Evolutionary conservation across 108 stramenopile genomes (phyloP), one percentile per base, ranked within the genome.

Genomic region (Nannochloropsis granulata): DNA sequence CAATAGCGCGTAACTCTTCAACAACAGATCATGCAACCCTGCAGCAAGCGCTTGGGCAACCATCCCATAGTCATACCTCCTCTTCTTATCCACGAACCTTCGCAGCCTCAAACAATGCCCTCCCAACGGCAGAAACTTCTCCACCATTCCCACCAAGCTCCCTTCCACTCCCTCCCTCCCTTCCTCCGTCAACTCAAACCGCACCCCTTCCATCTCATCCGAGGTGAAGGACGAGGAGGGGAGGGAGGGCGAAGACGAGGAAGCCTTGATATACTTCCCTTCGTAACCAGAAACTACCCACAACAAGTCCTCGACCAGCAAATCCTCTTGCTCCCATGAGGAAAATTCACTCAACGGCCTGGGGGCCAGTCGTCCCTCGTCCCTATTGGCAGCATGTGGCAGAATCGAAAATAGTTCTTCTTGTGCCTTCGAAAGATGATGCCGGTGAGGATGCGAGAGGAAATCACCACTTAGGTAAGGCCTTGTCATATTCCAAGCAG

Each of bases 11-110:
- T 95, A 96, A 24, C 96, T 94, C 82, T 92, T 83, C 80, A 97
- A 82, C 82, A 94, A 83, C 12, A 85, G 83, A 79, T 71, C 56
- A n/a, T 92, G 91, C 80, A 96, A 84, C 10, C 92, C 93, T 80
- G 94, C 94, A 56, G 93, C 94, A 23, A 97, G 91, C 1, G 95
- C 93, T 82, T 95, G 96, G 81, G 94, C 93, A 25, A 95, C 92
- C 24, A 87, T 84, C 13, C 96, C 96, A 84, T 92, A 94, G 85
- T 95, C 95, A 82, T 94, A 94, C 24, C 90, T 86, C 43, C 90
- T 84, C 24, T 90, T 90, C 24, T 89, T 83, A 12, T 83, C 80
- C 10, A 95, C 84, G 84, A 96, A 97, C 25, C 91, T 82, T 43
- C 91, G 89, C 13, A 96, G 93, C 25, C 85, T 81, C 2, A 93